Evolutionary conservation across 2,329 filamentous ascomycete species (phyloP).

Genomic region (Eurotiales sp.): DNA sequence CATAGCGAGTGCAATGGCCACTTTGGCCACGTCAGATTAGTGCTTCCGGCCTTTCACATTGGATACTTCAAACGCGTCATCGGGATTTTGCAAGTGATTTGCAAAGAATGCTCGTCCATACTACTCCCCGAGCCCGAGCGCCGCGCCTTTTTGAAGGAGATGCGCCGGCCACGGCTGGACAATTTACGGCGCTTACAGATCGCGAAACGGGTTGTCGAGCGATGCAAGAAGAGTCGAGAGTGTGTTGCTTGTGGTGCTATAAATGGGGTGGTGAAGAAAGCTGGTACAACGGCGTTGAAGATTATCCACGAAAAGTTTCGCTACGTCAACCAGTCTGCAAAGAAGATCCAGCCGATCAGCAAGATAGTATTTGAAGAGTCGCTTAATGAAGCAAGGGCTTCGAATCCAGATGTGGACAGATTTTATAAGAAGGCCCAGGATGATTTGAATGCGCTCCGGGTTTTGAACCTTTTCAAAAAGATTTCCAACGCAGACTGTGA

Average conservation of each 20-base stretch:
- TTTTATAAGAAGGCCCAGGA: conserved; percentile 90
- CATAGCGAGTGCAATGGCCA: conserved; percentile 88
- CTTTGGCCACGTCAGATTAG: conserved; percentile 88
- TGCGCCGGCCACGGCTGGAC: conserved; percentile 78
- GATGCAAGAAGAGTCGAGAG: conserved; percentile 79
- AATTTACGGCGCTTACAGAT: conserved; percentile 80
- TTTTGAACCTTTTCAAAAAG: conserved; percentile 86
- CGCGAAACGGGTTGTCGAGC: conserved; percentile 81
- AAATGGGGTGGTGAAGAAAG: conserved; percentile 90
- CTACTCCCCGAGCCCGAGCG: conserved; percentile 78
- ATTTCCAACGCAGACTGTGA: conserved; percentile 85
- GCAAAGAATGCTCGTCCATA: conserved; percentile 86
- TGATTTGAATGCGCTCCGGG: conserved; percentile 83
- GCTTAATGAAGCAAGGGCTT: conserved; percentile 72
- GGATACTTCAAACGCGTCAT: conserved; percentile 94
- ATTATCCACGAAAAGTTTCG: conserved; percentile 91
- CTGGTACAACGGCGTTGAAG: conserved; percentile 77
- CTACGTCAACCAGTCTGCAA: conserved; percentile 79
- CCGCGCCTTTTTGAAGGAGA: conserved; percentile 70
- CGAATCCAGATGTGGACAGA: conserved; percentile 80
- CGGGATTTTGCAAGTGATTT: conserved; percentile 88
- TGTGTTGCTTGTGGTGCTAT: conserved; percentile 77
- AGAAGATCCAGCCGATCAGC: conserved; percentile 75
- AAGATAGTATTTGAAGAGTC: conserved; percentile 84
- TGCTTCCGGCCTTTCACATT: conserved; percentile 90